Evolutionary conservation across 192 early-diverging fungal species (phyloP).

Genomic region (Rhizophagus sp.): DNA sequence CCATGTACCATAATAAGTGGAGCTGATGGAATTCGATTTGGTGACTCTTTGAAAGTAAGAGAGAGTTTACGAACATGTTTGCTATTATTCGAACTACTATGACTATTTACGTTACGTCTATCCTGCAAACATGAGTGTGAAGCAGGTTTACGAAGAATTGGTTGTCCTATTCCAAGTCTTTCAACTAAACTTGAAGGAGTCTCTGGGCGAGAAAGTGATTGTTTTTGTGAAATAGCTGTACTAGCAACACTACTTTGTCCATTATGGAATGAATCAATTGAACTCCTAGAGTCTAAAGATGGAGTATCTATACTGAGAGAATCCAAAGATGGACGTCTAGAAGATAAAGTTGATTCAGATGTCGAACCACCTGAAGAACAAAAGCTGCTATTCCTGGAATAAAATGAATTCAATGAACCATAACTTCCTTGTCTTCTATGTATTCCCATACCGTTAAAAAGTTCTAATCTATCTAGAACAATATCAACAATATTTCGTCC

Average conservation of each 20-base stretch:
- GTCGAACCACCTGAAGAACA: background rate
- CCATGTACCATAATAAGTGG: conserved; percentile 31
- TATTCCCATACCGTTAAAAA: background rate
- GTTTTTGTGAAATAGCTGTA: background rate
- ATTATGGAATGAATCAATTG: conserved; percentile 27
- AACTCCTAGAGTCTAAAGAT: conserved; percentile 28
- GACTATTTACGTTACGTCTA: background rate
- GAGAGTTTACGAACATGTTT: conserved; percentile 17
- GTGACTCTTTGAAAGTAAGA: background rate
- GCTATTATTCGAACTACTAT: background rate
- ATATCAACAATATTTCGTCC: conserved; percentile 34
- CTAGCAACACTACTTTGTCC: background rate
- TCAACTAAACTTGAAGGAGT: conserved; percentile 10
- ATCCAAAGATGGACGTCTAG: conserved; percentile 26
- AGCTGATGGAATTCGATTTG: background rate
- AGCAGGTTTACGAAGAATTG: conserved; percentile 31
- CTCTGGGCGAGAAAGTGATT: background rate
- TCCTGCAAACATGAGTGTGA: conserved; percentile 20
- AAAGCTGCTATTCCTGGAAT: conserved; percentile 21
- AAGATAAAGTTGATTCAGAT: conserved; percentile 21
- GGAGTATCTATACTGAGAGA: conserved; percentile 30
- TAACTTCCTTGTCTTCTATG: conserved; percentile 28
- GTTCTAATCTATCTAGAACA: conserved; percentile 31
- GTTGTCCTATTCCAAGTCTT: conserved; percentile 23
- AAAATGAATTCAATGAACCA: conserved; percentile 22